A percentile compares a stretch with the other conserved stretches of the same genome.
These are phyloP conservation scores for Ichthyophthirius multifiliis DNA, from an alignment of 169 alveolate genomes.

Conservation along the genomic window DNA sequence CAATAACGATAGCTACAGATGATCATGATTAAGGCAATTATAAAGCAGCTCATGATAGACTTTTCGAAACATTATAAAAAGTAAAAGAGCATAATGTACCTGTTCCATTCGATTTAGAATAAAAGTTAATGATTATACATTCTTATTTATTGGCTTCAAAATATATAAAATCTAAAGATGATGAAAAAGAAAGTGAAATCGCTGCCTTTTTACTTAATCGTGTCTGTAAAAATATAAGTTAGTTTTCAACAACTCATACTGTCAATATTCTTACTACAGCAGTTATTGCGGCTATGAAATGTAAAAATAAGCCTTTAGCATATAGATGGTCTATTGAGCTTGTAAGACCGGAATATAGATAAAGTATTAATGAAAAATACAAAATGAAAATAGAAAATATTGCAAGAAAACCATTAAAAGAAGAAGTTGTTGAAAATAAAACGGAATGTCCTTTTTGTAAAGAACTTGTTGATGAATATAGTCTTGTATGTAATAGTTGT, in stretches of 20 bases:
- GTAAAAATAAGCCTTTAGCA: constrained; percentile 48
- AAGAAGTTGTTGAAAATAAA: constrained; percentile 70
- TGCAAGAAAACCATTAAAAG: constrained; percentile 82
- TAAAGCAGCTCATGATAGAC: constrained; percentile 84
- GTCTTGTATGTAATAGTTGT: constrained; percentile 80
- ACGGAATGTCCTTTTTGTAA: constrained; percentile 88
- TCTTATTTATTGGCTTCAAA: constrained; percentile 83
- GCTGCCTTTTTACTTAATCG: constrained; percentile 72
- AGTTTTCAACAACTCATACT: constrained; percentile 86
- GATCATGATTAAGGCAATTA: constrained; percentile 85
- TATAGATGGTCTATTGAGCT: constrained; percentile 85
- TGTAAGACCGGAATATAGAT: constrained; percentile 85
- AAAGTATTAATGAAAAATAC: constrained; percentile 74
- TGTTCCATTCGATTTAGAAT: constrained; percentile 77
- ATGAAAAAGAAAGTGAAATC: neutral
- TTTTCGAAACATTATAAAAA: constrained; percentile 75
- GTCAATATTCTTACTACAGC: constrained; percentile 87
- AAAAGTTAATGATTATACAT: constrained; percentile 78
- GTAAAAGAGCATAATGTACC: constrained; percentile 52
- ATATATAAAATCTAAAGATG: constrained; percentile 3
- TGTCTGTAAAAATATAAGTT: constrained; percentile 81
- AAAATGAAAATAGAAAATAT: constrained; percentile 83
- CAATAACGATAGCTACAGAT: constrained; percentile 77
- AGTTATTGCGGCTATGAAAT: constrained; percentile 86
- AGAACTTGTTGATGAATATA: constrained; percentile 62